phyloP scores from a whole-genome alignment of 345 rosid genomes.

The Citrus sinensis region DVS_A1.0 CM039163.1:30820001-30820500 shows the following conservation, averaged over 20 bases:
- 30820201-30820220: background rate
- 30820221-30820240: too few species aligned
- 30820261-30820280: background rate
- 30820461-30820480: constrained; percentile 65
- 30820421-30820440: constrained; percentile 41
- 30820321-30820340: constrained; percentile 85
- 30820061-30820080: too few species aligned
- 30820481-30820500: constrained; percentile 18
- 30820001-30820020: background rate
- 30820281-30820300: constrained; percentile 76
- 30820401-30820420: constrained; percentile 12
- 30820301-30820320: constrained; percentile 73
- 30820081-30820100: too few species aligned
- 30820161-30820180: background rate
- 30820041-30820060: too few species aligned
- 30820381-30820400: constrained; percentile 33
- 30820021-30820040: too few species aligned
- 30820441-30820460: constrained; percentile 64
- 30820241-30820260: too few species aligned
- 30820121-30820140: background rate
- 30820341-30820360: constrained; percentile 84
- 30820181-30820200: background rate
- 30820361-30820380: constrained; percentile 63
- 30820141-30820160: background rate
- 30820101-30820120: too few species aligned